phyloP scores from a whole-genome alignment of 108 stramenopile genomes.

The Fragilariopsis cylindrus region DNA sequence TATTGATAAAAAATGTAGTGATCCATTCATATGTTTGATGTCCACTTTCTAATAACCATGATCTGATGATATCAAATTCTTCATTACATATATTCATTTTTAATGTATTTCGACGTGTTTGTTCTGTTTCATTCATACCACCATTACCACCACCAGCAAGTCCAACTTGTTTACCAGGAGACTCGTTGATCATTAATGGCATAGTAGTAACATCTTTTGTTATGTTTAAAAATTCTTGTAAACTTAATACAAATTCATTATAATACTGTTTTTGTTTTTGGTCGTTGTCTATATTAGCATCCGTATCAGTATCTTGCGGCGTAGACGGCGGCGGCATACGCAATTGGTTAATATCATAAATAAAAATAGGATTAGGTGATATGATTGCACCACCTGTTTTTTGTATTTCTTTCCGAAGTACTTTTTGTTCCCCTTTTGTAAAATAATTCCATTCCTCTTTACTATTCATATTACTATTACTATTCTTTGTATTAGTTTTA shows the following conservation, averaged over 20 bases:
- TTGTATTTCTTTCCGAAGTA: conserved; percentile 11
- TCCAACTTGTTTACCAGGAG: conserved; percentile 5
- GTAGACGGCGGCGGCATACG: not conserved
- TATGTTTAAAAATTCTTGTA: conserved; percentile 6
- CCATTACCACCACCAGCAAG: not conserved
- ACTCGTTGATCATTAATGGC: conserved; percentile 17
- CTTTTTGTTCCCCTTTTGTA: conserved; percentile 22
- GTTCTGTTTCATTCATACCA: conserved; percentile 20
- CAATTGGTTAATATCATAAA: conserved; percentile 48
- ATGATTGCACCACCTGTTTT: not conserved
- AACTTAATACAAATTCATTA: conserved; percentile 10
- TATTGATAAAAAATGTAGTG: conserved; percentile 38
- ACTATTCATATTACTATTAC: conserved; percentile 23
- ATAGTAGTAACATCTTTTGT: conserved; percentile 14
- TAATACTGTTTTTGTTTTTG: conserved; percentile 12
- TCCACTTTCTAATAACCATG: conserved; percentile 38
- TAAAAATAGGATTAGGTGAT: conserved; percentile 39
- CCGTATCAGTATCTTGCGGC: not conserved
- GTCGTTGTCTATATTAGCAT: not conserved
- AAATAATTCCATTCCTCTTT: conserved; percentile 5
- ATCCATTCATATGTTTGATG: conserved; percentile 43
- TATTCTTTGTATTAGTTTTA: not conserved
- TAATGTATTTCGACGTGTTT: conserved; percentile 9
- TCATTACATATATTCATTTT: conserved; percentile 52
- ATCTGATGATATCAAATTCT: conserved; percentile 22